These are phyloP conservation scores for Trichoderma polysporum DNA, from an alignment of 2,329 filamentous ascomycete species.

Conservation along the genomic window DNA sequence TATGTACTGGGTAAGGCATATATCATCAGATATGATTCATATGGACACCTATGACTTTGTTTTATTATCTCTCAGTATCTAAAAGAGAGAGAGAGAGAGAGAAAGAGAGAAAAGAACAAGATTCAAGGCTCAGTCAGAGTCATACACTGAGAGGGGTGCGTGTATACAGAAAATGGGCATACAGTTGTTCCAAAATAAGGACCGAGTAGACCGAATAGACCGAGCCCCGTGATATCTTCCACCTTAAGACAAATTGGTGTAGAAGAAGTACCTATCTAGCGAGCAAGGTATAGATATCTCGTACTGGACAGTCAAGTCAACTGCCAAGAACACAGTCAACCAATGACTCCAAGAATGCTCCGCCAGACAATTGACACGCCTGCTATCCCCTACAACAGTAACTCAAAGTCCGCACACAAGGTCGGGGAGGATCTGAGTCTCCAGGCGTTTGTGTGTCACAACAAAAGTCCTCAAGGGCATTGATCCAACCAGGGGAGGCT, in stretches of 20 bases:
- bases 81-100: background rate
- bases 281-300: too few species aligned
- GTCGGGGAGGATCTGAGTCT: slow-evolving; percentile 10
- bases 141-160: background rate
- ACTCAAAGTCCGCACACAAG: background rate
- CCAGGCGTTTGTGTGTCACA: slow-evolving; percentile 4
- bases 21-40: too few species aligned
- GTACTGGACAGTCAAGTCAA: too few species aligned
- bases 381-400: background rate
- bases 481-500: background rate
- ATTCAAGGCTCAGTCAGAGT: background rate
- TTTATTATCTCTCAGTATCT: too few species aligned
- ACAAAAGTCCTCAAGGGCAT: slow-evolving; percentile 14
- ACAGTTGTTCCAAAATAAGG: background rate
- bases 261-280: too few species aligned
- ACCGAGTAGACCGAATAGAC: background rate
- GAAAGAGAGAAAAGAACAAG: background rate
- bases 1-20: background rate
- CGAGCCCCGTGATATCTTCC: background rate
- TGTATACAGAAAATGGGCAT: background rate
- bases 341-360: background rate
- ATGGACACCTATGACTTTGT: too few species aligned
- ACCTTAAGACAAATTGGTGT: background rate
- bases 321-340: background rate
- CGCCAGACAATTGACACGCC: background rate